Conservation (phyloP, 768 basidiomycete genomes). For the Phaffia australis region DNA sequence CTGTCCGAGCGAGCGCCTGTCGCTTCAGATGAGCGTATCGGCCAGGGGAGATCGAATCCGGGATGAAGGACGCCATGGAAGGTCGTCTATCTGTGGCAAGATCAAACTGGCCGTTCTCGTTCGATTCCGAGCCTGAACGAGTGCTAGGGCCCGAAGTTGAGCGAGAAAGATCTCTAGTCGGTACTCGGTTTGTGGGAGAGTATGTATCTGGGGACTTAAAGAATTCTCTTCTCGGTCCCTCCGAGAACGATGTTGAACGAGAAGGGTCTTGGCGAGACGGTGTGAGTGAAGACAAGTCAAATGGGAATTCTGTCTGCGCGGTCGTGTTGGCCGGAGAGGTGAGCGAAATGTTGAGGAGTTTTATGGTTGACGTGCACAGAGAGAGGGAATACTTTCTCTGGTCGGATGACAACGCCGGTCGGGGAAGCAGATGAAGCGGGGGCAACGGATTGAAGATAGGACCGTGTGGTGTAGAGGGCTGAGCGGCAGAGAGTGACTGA, state of each 20-base stretch:
- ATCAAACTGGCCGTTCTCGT: too few species aligned
- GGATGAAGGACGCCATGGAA: too few species aligned
- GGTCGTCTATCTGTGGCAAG: too few species aligned
- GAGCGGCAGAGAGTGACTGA: too few species aligned
- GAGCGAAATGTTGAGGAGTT: conserved; percentile 13
- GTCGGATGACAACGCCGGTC: conserved; percentile 3
- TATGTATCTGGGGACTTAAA: background rate
- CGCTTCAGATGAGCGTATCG: background rate
- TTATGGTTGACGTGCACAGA: background rate
- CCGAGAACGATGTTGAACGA: background rate
- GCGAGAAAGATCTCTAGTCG: background rate
- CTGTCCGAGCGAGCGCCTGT: background rate
- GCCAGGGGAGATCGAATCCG: too few species aligned
- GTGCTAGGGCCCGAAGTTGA: background rate
- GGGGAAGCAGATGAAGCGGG: conserved; percentile 14
- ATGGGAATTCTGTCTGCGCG: background rate
- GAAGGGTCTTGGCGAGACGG: background rate
- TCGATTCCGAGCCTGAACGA: too few species aligned
- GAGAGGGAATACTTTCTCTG: conserved; percentile 15
- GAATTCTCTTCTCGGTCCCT: background rate
- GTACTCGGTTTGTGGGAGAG: background rate
- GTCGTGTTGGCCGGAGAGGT: background rate
- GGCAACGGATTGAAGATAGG: background rate
- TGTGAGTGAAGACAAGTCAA: background rate
- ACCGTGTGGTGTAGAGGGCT: too few species aligned